These are phyloP conservation scores for Hygrophorus russula DNA, from an alignment of 768 basidiomycete species.

Conservation along the genomic window DNA sequence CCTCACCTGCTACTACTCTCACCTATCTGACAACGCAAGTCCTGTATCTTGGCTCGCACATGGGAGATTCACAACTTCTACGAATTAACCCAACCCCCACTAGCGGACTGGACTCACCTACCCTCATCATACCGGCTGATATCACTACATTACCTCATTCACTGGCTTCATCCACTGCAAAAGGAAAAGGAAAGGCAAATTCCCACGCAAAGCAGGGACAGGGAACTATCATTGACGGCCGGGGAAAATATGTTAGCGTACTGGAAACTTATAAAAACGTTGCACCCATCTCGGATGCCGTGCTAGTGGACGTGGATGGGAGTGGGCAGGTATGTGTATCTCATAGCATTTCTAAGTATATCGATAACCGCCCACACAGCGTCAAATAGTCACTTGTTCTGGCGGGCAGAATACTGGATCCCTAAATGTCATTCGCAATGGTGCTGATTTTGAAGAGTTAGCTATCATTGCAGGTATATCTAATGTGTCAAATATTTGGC, in stretches of 20 bases:
- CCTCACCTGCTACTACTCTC: constrained; percentile 59
- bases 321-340: constrained; percentile 50
- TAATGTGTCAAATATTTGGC: constrained; percentile 51
- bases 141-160: constrained; percentile 30
- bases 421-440: constrained; percentile 67
- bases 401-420: constrained; percentile 71
- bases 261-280: constrained; percentile 64
- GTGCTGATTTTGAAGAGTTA: constrained; percentile 66
- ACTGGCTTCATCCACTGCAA: constrained; percentile 21
- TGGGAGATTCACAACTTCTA: constrained; percentile 71
- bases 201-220: constrained; percentile 9
- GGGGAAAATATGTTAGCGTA: constrained; percentile 48
- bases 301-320: constrained; percentile 61
- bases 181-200: constrained; percentile 25
- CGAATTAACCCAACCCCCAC: constrained; percentile 39
- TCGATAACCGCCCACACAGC: constrained; percentile 24
- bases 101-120: constrained; percentile 27
- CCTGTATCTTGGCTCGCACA: constrained; percentile 72
- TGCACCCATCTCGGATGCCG: constrained; percentile 74
- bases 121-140: constrained; percentile 40
- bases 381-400: constrained; percentile 79
- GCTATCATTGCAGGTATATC: constrained; percentile 47
- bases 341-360: neutral
- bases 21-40: constrained; percentile 62
- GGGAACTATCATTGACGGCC: constrained; percentile 38